A percentile compares a stretch with the other conserved stretches of the same genome.
Conservation (phyloP, 1,139 yeast species). For the Yamadazyma membranifaciens region DNA sequence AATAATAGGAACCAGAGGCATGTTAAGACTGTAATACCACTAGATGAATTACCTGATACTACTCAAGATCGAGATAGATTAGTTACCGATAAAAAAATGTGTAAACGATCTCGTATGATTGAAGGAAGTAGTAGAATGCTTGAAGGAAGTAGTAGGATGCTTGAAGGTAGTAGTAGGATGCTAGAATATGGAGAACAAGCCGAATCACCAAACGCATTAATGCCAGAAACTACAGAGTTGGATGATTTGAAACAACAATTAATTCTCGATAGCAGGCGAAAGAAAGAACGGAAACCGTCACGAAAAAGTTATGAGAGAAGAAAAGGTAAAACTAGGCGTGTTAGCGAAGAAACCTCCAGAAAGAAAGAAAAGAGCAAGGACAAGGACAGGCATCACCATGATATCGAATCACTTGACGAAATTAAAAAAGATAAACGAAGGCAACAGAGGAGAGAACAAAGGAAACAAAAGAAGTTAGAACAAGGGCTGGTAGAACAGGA, state of each 20-base stretch:
- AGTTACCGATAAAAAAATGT: background rate
- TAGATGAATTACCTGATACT: constrained; percentile 1
- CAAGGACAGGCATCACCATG: background rate
- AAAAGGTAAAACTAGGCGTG: background rate
- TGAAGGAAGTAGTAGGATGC: background rate
- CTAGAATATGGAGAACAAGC: background rate
- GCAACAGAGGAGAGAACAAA: background rate
- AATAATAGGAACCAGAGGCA: background rate
- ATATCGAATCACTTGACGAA: background rate
- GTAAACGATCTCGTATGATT: background rate
- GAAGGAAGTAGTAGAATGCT: background rate
- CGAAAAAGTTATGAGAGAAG: background rate
- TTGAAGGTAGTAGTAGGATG: constrained; percentile 1
- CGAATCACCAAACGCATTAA: no score
- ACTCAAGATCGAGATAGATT: background rate
- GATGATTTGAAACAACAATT: background rate
- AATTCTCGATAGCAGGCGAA: background rate
- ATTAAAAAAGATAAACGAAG: constrained; percentile 3
- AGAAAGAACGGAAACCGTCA: constrained; percentile 2
- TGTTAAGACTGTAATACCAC: background rate
- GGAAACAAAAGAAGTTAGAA: background rate
- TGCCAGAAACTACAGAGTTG: background rate
- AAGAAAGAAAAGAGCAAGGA: constrained; percentile 3
- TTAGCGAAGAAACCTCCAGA: background rate
- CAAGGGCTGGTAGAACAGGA: constrained; percentile 1